Percentiles rank a stretch among this genome's conserved stretches.
Conservation (phyloP, 129 eudicot genomes). For the Flaveria trinervia region DNA sequence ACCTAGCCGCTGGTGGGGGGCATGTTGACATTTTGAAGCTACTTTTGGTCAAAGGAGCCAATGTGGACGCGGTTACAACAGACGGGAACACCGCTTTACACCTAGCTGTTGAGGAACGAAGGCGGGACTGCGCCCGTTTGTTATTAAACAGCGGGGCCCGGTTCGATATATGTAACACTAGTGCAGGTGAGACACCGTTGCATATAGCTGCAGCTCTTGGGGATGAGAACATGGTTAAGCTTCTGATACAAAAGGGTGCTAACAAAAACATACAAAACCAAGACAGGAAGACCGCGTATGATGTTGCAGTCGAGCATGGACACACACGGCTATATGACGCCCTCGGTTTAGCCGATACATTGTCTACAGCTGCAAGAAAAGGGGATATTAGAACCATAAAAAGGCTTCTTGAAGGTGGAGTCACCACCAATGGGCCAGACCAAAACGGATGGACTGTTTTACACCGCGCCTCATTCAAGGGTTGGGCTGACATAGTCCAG, state of each 20-base stretch:
- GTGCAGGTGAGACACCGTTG: constrained; percentile 53
- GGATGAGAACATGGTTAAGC: constrained; percentile 69
- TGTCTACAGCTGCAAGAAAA: constrained; percentile 58
- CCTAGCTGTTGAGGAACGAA: constrained; percentile 63
- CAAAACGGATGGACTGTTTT: constrained; percentile 78
- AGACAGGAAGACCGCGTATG: constrained; percentile 53
- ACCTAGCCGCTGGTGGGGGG: constrained; percentile 62
- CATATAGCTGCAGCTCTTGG: constrained; percentile 72
- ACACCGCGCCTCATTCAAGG: constrained; percentile 70
- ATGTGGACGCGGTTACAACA: constrained; percentile 53
- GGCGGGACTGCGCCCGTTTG: constrained; percentile 55
- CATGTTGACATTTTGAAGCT: constrained; percentile 55
- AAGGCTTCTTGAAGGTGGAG: constrained; percentile 55
- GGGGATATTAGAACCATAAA: constrained; percentile 57
- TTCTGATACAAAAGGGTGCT: constrained; percentile 63
- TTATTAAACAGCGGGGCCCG: constrained; percentile 47
- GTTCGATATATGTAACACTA: constrained; percentile 38
- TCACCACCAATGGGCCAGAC: constrained; percentile 51
- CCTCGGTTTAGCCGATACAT: constrained; percentile 54
- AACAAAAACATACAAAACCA: constrained; percentile 57
- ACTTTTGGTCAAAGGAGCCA: constrained; percentile 54
- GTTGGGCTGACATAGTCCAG: constrained; percentile 45
- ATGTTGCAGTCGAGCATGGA: constrained; percentile 64
- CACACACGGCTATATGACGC: constrained; percentile 47
- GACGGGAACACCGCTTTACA: constrained; percentile 75